These are phyloP conservation scores for Cnidoscolus chayamansa DNA, from an alignment of 441 rosid species.

Conservation along the genomic window DNA sequence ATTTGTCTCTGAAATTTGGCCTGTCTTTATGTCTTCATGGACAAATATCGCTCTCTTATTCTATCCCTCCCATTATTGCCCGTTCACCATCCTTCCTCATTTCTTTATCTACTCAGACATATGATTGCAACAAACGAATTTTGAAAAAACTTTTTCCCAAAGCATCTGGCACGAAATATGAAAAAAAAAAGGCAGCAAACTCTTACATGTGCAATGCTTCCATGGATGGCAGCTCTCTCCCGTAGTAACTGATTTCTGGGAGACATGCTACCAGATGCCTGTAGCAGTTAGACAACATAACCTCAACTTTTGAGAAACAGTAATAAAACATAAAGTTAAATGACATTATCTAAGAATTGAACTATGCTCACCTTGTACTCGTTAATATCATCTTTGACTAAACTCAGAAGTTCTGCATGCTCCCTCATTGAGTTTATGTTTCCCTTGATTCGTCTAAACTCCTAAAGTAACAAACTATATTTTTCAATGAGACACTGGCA, in stretches of 20 bases:
- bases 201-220: slow-evolving; percentile 77
- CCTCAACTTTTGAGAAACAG: slow-evolving; percentile 16
- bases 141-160: not conserved
- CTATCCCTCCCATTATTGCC: not conserved
- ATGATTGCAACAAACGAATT: not conserved
- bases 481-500: slow-evolving; percentile 17
- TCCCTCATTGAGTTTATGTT: slow-evolving; percentile 86
- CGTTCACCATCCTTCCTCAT: not conserved
- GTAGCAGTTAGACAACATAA: slow-evolving; percentile 24
- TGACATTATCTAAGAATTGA: slow-evolving; percentile 8
- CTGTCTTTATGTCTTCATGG: too few relatives aligned
- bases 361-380: slow-evolving; percentile 67
- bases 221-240: slow-evolving; percentile 94
- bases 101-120: not conserved
- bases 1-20: too few relatives aligned
- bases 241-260: slow-evolving; percentile 82
- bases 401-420: slow-evolving; percentile 91
- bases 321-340: slow-evolving; percentile 7
- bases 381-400: slow-evolving; percentile 94
- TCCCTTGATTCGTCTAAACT: slow-evolving; percentile 76
- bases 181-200: slow-evolving; percentile 15
- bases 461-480: slow-evolving; percentile 36
- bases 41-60: not conserved
- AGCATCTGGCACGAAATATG: slow-evolving; percentile 10
- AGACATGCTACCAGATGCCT: slow-evolving; percentile 92